Conservation (phyloP, 1,139 yeast genomes). For the Geotrichum klebahnii region DNA sequence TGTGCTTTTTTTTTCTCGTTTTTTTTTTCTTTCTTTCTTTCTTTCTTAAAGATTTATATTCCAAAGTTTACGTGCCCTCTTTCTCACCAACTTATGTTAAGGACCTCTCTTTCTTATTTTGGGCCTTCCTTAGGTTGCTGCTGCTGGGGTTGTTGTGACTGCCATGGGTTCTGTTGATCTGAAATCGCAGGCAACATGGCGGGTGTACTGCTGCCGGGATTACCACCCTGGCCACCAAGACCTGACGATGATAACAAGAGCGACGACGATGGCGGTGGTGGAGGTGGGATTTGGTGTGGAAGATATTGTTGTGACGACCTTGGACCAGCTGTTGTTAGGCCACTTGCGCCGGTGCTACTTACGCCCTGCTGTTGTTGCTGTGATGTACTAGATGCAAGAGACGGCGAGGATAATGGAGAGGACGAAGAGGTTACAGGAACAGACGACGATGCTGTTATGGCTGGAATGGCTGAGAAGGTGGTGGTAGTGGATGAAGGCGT, state of each 20-base stretch:
- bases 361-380: conserved; percentile 22
- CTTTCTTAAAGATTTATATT: too few species aligned
- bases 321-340: too few species aligned
- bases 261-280: too few species aligned
- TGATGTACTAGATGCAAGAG: conserved; percentile 5
- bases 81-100: too few species aligned
- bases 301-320: too few species aligned
- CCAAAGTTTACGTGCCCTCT: too few species aligned
- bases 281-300: too few species aligned
- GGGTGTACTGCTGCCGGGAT: conserved; percentile 5
- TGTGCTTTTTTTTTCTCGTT: too few species aligned
- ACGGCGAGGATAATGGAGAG: conserved; percentile 3
- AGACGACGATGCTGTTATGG: conserved; percentile 12
- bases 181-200: neutral
- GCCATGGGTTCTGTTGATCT: conserved; percentile 2
- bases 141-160: conserved; percentile 4
- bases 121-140: too few species aligned
- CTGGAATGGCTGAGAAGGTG: neutral
- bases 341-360: conserved; percentile 23
- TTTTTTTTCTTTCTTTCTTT: too few species aligned
- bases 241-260: too few species aligned
- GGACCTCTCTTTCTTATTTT: too few species aligned
- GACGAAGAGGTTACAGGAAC: conserved; percentile 14
- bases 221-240: conserved; percentile 11
- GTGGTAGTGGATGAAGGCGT: neutral